Evolutionary conservation across 306 rosid species (phyloP).

Genomic region (Trifolium pratense): DNA sequence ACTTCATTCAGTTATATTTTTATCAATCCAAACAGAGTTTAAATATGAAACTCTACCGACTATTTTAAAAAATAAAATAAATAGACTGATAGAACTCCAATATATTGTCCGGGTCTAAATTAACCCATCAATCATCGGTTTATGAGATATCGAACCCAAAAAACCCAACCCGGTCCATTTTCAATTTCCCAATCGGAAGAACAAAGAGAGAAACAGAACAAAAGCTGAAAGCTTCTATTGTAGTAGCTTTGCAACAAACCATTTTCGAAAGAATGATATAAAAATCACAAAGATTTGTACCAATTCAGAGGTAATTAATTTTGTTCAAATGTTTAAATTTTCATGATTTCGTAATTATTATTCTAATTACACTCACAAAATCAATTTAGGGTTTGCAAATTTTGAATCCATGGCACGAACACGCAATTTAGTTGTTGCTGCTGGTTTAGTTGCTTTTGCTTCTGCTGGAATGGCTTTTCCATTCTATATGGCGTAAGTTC

Average conservation of each 20-base stretch:
- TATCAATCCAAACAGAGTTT: no score
- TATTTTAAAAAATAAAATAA: no score
- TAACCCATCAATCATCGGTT: no score
- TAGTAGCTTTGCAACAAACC: constrained; percentile 9
- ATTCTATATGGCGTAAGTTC: constrained; percentile 93
- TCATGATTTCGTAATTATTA: neutral
- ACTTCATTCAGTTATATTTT: no score
- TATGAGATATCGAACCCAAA: no score
- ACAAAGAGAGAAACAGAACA: neutral
- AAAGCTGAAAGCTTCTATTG: neutral
- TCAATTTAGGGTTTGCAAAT: constrained; percentile 37
- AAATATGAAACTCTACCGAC: no score
- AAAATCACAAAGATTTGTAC: neutral
- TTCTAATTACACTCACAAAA: neutral
- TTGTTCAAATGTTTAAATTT: neutral
- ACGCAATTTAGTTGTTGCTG: constrained; percentile 71
- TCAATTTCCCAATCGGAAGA: no score
- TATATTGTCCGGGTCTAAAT: no score
- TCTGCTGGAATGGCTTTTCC: constrained; percentile 88
- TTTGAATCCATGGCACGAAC: constrained; percentile 53
- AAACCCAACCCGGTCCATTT: no score
- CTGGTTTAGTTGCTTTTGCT: constrained; percentile 72
- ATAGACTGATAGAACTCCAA: no score
- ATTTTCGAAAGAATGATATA: neutral
- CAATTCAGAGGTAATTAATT: constrained; percentile 21